Evolutionary conservation across 2,329 filamentous ascomycete genomes (phyloP), one percentile per base, ranked within the genome.

Genomic region (Fusarium marasasianum): DNA sequence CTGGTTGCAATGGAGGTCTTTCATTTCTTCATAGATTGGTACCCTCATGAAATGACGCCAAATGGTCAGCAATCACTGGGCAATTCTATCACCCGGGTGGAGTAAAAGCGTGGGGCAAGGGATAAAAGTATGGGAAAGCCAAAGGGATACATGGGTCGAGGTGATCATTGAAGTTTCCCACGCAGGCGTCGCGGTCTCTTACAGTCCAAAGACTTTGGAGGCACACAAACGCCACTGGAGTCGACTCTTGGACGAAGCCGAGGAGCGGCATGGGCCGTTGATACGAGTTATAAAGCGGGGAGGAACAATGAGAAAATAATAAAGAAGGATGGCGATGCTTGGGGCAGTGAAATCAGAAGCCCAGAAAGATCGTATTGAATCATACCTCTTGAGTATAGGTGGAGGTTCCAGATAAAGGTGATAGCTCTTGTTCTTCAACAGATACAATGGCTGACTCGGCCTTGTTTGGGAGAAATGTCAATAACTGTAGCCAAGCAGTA

Each of bases 221-320:
- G 48, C 63, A 54, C 66, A 71, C 58, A 63, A 62, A 73, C 73
- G 61, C 75, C 76, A 76, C 69, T 73, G 31, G 59, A 64, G 59
- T 70, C 59, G 45, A 72, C 57, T 62, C 63, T 61, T 38, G 26
- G 50, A 41, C 41, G 31, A 58, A 14, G 44, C 38, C 54, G 51
- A 41, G 64, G 43, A 50, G 37, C 43, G 48, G 66, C 43, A 60
- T 74, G 56, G 63, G 62, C 37, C 50, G 20, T 41, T 55, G 51
- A 63, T 47, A 50, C 54, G 55, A 68, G 53, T 60, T 67, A 50
- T 61, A 55, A 61, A 67, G 47, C 33, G 60, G 47, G 44, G 50
- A 51, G 40, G 44, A 44, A 41, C 45, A 70, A 57, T n/a, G 44
- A 61, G 35, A 43, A 41, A 60, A 57, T 40, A 29, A 14, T 51